Base-by-base conservation (phyloP, 345 rosid species). In the Eucalyptus sp. region DNA sequence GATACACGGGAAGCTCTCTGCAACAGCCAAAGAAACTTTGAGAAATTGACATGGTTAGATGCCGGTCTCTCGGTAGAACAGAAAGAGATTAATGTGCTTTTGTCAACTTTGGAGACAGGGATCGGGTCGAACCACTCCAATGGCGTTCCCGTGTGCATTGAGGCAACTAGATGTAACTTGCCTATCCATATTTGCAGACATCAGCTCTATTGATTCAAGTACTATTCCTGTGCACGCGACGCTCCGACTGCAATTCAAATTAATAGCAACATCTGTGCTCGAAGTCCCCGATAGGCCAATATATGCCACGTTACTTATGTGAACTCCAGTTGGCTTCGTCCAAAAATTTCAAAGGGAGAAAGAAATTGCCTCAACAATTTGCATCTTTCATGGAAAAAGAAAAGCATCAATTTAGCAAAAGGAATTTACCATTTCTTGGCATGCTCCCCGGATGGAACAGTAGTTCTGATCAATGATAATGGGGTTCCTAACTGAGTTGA, bases 391-490 rank as follows among this genome's bases (percentile, higher is more conserved):
- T 80, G 29, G 60, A 44, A 68, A 8, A 37, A 60, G 66, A 31
- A 37, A 50, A 86, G 37, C 50, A 10, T 16, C 29, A 3, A 13
- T 29, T 49, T 12, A 5, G 13, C 24, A 44, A 89, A 44, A 29
- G 31, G 33, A 49, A 44, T 22, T 49, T 88, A 88, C 94, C 93
- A 41, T 86, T 83, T 91, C 92, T 88, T 83, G 31, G 87, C 92
- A 92, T 33, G 92, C 91, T 6, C 92, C 92, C 33, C 89, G 50
- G 46, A 64, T 51, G 49, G 87, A 12, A 87, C 94, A 92, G 71
- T 91, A 94, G 80, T 90, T 91, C 49, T 93, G 94, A 44, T 91
- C 94, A 14, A 92, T 92, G 86, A 92, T 90, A 46, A 91, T 81
- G 2, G 92, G 94, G 89, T 92, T 91, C 56, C 87, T 68, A 60